These are phyloP conservation scores for Plasmodium falciparum DNA, from an alignment of 169 alveolate genomes.

Conservation along the genomic window DNA sequence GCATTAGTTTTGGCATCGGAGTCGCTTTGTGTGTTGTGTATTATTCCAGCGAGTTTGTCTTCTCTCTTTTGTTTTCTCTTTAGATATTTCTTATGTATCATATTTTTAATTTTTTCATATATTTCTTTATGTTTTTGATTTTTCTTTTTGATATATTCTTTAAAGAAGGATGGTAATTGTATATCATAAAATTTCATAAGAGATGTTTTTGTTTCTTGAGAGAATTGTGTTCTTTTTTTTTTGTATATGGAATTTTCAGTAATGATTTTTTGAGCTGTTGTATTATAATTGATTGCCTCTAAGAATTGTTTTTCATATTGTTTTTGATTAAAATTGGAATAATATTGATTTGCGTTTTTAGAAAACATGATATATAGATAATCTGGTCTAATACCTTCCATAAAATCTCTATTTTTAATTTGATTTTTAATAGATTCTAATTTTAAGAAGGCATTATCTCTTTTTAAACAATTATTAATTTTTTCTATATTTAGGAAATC, in stretches of 20 bases:
- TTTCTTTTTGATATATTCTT: conserved; percentile 64
- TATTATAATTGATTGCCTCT: conserved; percentile 45
- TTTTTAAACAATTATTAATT: conserved; percentile 1
- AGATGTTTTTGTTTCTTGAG: conserved; percentile 39
- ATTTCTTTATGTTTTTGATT: conserved; percentile 43
- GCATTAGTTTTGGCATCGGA: background rate
- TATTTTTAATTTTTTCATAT: conserved; percentile 28
- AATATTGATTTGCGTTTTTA: conserved; percentile 68
- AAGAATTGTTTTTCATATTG: conserved; percentile 28
- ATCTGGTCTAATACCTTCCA: conserved; percentile 88
- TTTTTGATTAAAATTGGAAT: conserved; percentile 76
- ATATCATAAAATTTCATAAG: conserved; percentile 72
- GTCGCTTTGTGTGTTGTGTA: background rate
- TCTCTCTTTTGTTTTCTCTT: conserved; percentile 57
- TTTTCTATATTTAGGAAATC: conserved; percentile 78
- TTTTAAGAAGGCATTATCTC: conserved; percentile 81
- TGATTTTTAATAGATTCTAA: conserved; percentile 81
- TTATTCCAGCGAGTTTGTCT: conserved; percentile 14
- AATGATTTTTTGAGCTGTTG: conserved; percentile 36
- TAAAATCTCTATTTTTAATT: conserved; percentile 77
- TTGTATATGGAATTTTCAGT: conserved; percentile 37
- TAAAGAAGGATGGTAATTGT: conserved; percentile 59
- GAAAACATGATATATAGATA: conserved; percentile 82
- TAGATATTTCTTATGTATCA: conserved; percentile 51
- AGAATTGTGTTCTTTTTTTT: conserved; percentile 42